phyloP scores from a whole-genome alignment of 306 rosid species.

The Styphnolobium japonicum region DNA sequence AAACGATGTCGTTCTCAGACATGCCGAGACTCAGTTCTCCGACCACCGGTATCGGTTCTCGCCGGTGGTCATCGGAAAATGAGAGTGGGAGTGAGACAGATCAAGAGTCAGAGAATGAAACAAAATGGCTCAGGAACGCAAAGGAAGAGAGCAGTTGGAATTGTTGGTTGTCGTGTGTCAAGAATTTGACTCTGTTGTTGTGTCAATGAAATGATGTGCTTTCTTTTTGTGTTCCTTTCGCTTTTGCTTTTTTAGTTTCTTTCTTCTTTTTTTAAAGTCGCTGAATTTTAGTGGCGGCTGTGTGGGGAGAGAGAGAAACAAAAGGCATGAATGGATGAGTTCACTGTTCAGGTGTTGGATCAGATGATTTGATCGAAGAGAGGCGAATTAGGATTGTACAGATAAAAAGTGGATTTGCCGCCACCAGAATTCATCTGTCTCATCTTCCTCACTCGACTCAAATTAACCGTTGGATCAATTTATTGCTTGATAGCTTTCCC shows the following conservation, averaged over 20 bases:
- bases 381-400: not conserved
- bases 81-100: not conserved
- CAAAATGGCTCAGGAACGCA: too few species aligned
- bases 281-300: not conserved
- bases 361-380: not conserved
- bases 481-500: too few species aligned
- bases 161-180: conserved; percentile 24
- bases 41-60: conserved; percentile 21
- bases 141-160: conserved; percentile 40
- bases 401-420: not conserved
- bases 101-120: conserved; percentile 14
- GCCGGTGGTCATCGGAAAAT: conserved; percentile 61
- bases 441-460: not conserved
- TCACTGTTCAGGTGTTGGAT: not conserved
- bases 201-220: not conserved
- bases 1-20: conserved; percentile 50
- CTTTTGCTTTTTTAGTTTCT: not conserved
- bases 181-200: not conserved
- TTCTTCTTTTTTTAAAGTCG: not conserved
- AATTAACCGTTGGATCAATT: not conserved
- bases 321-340: not conserved
- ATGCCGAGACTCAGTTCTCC: conserved; percentile 39
- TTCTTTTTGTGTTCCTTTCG: not conserved
- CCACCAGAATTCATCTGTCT: not conserved
- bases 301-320: not conserved